Base-by-base conservation (phyloP, 257 asterid species). In the Linaria vulgaris region DNA sequence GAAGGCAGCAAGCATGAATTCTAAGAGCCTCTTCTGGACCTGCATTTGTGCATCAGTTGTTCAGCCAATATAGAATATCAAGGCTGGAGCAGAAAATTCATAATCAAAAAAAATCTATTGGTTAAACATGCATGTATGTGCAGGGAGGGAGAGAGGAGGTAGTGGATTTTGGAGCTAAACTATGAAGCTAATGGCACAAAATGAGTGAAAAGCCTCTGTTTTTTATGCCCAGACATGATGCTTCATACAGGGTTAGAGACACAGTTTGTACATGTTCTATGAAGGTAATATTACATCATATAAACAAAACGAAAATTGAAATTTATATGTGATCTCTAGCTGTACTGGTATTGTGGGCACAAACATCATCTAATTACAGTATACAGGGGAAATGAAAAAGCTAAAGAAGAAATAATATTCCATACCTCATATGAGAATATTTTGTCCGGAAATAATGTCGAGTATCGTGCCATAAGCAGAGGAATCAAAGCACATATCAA, bases 11-110 rank as follows among this genome's bases (percentile, higher is more conserved):
- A 91, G 96, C 84, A 91, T 62, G 83, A 91, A 89, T 75, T 91
- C 96, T 54, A 88, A 52, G 73, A 91, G 87, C 86, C 90, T 79
- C 81, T 82, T 88, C 59, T 91, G 96, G 48, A 88, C 86, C 97
- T 90, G 82, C 63, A 74, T 50, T 49, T 48, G 34, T 21, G 53
- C 61, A 67, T 24, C 22, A 57, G 61, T 41, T 58, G 68, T 64
- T 48, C 62, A 72, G 25, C 44, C 52, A 61, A 4, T 16, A 67
- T 43, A 67, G 14, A 31, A 64, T 55, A 31, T 63, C 56, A 58
- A 31, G 53, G 61, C 24, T 50, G 39, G 59, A 55, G 52, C 37
- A 56, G 43, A 37, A 34, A 30, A 55, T 7, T 48, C 44, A 12
- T 15, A 37, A 13, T 65, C 34, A 27, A 3, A 2, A 27, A 27